Evolutionary conservation across 306 rosid genomes (phyloP), one percentile per base, ranked within the genome.

Genomic region (Hippophae tibetana): DNA sequence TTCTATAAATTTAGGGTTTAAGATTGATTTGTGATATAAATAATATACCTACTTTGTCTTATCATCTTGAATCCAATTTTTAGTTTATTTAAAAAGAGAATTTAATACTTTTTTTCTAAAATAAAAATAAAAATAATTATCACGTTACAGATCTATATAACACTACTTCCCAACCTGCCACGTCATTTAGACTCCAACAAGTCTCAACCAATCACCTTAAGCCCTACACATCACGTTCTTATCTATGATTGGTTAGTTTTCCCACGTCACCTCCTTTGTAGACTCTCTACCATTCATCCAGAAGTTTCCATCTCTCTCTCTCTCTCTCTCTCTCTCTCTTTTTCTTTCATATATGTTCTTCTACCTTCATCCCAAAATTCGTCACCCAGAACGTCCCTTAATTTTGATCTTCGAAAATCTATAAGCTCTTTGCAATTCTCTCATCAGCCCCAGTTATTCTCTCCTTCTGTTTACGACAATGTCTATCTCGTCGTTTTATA

Each of bases 191-290:
- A 5, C 18, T 10, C 72, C 84, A 79, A 72, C 92, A 64, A 59
- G 49, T 41, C 6, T 23, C 61, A 51, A 0, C 95, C 93, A 80
- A 82, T 78, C 72, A 82, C 12, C 48, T 52, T 56, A 31, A 63
- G 6, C 46, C 23, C 23, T 18, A 18, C 23, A 18, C 23, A 18
- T 18, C 23, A 18, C 1, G 23, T 18, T 18, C 23, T 18, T 18
- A 18, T 18, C 23, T 18, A 18, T 18, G 23, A 18, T 18, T 18
- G 23, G 23, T 18, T 18, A 18, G 23, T 18, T 18, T 18, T 18
- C 23, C 23, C 23, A 18, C 23, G 23, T 18, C 23, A 18, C 23
- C 23, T 18, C 23, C 23, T 18, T 18, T 18, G 23, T 18, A 18
- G 23, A 18, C 1, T 18, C 81, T 53, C 58, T 45, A 3, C 75